These are phyloP conservation scores for Botrytis galanthina DNA, from an alignment of 2,329 filamentous ascomycete genomes.

Conservation along the genomic window DNA sequence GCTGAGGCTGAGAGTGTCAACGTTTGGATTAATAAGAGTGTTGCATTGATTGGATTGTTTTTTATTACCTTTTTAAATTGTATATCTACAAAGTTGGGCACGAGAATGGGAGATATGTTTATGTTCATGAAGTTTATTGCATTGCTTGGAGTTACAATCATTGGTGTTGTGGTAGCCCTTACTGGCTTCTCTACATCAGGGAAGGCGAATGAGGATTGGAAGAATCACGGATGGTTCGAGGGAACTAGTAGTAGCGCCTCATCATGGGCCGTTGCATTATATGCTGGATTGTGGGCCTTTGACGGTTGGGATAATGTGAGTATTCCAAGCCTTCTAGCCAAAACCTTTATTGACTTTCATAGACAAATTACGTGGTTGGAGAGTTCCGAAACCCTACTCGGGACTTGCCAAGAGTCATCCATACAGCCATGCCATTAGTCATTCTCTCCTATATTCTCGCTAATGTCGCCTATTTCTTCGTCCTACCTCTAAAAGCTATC, in stretches of 20 bases:
- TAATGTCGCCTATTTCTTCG: constrained; percentile 91
- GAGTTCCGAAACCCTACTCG: constrained; percentile 90
- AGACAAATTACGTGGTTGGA: constrained; percentile 97
- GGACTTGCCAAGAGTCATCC: constrained; percentile 90
- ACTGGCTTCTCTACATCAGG: constrained; percentile 81
- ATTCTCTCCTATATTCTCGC: constrained; percentile 88
- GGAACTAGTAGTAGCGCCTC: constrained; percentile 77
- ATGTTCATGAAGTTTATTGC: constrained; percentile 98
- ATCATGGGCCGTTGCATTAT: constrained; percentile 89
- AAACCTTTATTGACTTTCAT: constrained; percentile 31
- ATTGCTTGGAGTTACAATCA: constrained; percentile 79
- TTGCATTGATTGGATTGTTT: constrained; percentile 74
- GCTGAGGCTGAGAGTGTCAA: constrained; percentile 79
- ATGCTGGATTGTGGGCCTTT: constrained; percentile 95
- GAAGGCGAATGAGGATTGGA: constrained; percentile 79
- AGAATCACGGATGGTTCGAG: constrained; percentile 82
- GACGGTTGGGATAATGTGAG: constrained; percentile 98
- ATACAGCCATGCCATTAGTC: constrained; percentile 93
- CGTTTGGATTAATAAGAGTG: constrained; percentile 85
- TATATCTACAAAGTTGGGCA: constrained; percentile 84
- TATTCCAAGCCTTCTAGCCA: constrained; percentile 27
- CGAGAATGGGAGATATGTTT: constrained; percentile 82
- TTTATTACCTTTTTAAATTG: constrained; percentile 84
- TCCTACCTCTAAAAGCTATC: constrained; percentile 76
- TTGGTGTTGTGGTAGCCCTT: constrained; percentile 81